These are phyloP conservation scores for Oryza brachyantha DNA, from an alignment of 176 grass and related monocot genomes.

Conservation along the genomic window DNA sequence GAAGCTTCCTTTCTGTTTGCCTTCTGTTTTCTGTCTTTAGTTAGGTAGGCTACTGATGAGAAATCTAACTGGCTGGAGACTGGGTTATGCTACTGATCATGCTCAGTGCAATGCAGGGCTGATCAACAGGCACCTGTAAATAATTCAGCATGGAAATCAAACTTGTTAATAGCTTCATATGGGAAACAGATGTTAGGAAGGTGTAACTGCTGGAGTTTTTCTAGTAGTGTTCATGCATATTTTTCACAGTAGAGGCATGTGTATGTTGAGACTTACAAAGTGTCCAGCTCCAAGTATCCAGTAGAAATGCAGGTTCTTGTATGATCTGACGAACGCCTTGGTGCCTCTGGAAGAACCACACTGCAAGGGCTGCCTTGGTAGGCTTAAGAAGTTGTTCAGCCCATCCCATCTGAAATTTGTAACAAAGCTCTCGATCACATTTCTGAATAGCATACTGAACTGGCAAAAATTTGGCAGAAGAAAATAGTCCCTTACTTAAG, in stretches of 20 bases:
- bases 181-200: no score
- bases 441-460: background rate
- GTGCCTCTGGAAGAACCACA: conserved; percentile 32
- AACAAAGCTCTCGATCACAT: background rate
- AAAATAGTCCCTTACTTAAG: background rate
- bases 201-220: background rate
- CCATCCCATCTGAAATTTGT: conserved; percentile 33
- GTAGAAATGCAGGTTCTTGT: conserved; percentile 57
- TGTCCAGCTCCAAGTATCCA: conserved; percentile 64
- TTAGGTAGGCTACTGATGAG: background rate
- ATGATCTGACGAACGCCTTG: conserved; percentile 48
- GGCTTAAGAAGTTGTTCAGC: conserved; percentile 34
- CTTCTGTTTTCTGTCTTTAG: background rate
- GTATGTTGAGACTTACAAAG: conserved; percentile 37
- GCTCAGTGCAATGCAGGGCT: background rate
- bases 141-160: background rate
- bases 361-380: conserved; percentile 29
- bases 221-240: background rate
- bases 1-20: background rate
- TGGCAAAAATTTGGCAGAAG: background rate
- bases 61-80: background rate
- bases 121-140: background rate
- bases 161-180: background rate
- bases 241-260: background rate
- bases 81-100: background rate